Evolutionary conservation across 73 alveolate species (phyloP).

Genomic region (Tetrahymena elliotti): DNA sequence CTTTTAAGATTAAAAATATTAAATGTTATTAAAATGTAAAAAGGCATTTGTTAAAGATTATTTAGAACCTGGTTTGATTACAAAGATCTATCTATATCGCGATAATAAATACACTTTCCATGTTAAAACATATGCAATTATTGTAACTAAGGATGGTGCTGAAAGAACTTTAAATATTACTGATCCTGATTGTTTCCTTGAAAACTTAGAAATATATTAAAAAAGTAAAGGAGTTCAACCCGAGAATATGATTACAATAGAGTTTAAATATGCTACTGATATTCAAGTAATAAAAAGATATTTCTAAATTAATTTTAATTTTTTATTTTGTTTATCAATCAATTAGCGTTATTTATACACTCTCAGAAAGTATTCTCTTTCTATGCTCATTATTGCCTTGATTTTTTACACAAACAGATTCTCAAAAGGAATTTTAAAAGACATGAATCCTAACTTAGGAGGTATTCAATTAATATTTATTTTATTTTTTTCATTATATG

Average conservation of each 20-base stretch:
- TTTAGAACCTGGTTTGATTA: neutral
- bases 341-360: neutral
- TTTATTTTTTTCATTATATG: neutral
- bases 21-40: neutral
- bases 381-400: neutral
- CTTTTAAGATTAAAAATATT: neutral
- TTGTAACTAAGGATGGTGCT: neutral
- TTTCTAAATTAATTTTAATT: neutral
- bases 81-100: neutral
- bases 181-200: slow-evolving; percentile 32
- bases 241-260: neutral
- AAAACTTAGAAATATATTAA: slow-evolving; percentile 15
- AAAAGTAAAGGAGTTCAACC: neutral
- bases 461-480: neutral
- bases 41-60: neutral
- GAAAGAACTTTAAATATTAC: neutral
- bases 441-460: neutral
- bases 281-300: neutral
- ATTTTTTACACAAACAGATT: neutral
- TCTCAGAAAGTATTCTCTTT: neutral
- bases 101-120: neutral
- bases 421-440: neutral
- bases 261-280: neutral
- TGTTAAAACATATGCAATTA: neutral
- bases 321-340: neutral